phyloP scores from a whole-genome alignment of 495 filamentous ascomycete genomes.

The Saxophila tyrrhenica region DNA sequence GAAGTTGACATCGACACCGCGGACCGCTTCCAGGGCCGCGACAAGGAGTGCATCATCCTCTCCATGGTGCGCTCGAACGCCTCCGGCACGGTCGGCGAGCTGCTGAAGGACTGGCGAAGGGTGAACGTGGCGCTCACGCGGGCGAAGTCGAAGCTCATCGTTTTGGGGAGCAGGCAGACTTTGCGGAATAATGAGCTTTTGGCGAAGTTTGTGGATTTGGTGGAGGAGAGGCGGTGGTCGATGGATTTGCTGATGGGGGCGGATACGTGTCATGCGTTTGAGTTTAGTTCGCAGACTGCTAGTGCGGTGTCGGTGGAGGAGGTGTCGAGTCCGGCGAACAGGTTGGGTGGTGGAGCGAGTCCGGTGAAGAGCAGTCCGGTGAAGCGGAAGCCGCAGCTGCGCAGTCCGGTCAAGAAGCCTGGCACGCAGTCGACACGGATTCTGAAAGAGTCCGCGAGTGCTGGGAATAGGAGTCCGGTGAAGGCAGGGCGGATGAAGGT shows the following conservation, averaged over 20 bases:
- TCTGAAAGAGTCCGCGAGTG: conserved; percentile 8
- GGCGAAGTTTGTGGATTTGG: conserved; percentile 58
- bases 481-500: not conserved
- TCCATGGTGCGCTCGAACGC: conserved; percentile 80
- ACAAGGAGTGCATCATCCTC: conserved; percentile 84
- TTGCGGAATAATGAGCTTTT: conserved; percentile 66
- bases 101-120: conserved; percentile 81
- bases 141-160: conserved; percentile 77
- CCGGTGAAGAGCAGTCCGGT: conserved; percentile 2
- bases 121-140: conserved; percentile 94
- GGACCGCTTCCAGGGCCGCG: conserved; percentile 89
- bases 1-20: conserved; percentile 89
- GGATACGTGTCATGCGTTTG: conserved; percentile 12
- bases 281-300: conserved; percentile 11
- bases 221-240: conserved; percentile 63
- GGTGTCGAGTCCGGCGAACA: not conserved
- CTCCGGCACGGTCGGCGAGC: conserved; percentile 65
- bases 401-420: not conserved
- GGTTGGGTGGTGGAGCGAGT: not conserved
- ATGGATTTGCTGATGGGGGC: conserved; percentile 55
- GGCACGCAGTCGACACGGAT: not conserved
- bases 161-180: conserved; percentile 70
- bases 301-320: not conserved
- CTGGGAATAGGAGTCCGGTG: conserved; percentile 5
- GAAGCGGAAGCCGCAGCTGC: not conserved